Evolutionary conservation across 495 filamentous ascomycete genomes (phyloP), one percentile per base, ranked within the genome.

Genomic region (Xylaria castorea): DNA sequence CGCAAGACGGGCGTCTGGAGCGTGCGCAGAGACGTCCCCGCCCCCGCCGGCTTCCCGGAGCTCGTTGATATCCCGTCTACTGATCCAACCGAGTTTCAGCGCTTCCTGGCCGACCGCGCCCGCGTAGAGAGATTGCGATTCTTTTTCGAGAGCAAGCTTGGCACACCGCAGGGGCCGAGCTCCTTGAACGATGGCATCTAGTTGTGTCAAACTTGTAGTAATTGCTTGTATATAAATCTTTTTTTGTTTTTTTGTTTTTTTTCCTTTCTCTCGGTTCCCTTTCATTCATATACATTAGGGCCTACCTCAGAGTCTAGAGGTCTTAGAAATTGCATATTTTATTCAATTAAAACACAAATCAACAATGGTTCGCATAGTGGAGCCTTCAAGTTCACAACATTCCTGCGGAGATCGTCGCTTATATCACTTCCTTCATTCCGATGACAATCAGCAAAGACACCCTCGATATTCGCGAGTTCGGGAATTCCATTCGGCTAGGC

Each of bases 101-200:
- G 74, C 50, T 82, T 73, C 11, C 79, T 81, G 77, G 46, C 64
- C 18, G 78, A 82, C 58, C 74, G 80, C 11, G 62, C 22, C 9
- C 64, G 30, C 4, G 71, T 82, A 9, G 80, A 81, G 75, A 61
- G 75, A 64, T 72, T 78, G 72, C 75, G 70, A 30, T 66, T 79
- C 42, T 78, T 76, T 60, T 81, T 76, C 68, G 80, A 81, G 77
- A 74, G 71, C 3, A 32, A 46, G 18, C 40, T 82, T 48, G 80
- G 80, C 4, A 68, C 78, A 4, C 71, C 80, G 4, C 78, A 81
- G 63, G 78, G 80, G 0, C 22, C 48, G 14, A 79, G 75, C 42
- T 77, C 80, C 9, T 32, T 82, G 27, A 46, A 74, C 16, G 80
- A 82, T 74, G 69, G 74, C 36, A 66, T 81, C 30, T 71, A 58